phyloP scores from a whole-genome alignment of 495 filamentous ascomycete genomes.

The Talaromyces thailandensis region DNA sequence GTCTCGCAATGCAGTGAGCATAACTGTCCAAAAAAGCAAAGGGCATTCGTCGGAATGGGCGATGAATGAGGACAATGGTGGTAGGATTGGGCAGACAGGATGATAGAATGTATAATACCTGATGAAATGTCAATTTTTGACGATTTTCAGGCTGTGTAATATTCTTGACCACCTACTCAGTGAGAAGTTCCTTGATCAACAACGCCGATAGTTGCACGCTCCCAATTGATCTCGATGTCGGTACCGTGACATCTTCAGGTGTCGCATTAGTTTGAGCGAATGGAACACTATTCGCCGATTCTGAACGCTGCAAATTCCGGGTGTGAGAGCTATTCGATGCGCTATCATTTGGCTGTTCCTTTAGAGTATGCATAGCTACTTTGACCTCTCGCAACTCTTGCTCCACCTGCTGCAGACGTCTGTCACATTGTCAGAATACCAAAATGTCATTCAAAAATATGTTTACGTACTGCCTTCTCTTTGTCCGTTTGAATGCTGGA shows the following conservation, averaged over 20 bases:
- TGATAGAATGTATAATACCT: constrained; percentile 1
- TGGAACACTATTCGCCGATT: not conserved
- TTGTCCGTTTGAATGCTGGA: not conserved
- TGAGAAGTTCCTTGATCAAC: not conserved
- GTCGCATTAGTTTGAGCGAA: too few relatives aligned
- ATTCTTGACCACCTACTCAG: not conserved
- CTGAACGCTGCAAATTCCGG: not conserved
- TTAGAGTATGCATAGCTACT: not conserved
- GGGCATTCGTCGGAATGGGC: not conserved
- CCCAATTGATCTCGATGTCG: not conserved
- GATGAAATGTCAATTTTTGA: not conserved
- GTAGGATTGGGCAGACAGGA: not conserved
- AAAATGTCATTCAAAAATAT: not conserved
- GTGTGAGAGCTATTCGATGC: not conserved
- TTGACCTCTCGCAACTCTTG: not conserved
- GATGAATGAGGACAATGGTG: not conserved
- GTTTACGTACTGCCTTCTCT: not conserved
- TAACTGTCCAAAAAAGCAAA: constrained; percentile 1
- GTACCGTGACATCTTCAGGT: not conserved
- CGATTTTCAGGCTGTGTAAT: not conserved
- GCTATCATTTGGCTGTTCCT: not conserved
- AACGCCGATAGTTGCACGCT: not conserved
- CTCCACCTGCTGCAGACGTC: not conserved
- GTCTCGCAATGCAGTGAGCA: not conserved
- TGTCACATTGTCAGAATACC: not conserved